Percentiles rank a stretch among this genome's conserved stretches.
Conservation (phyloP, 2,329 filamentous ascomycete species). For the Aspergillus novofumigatus region DNA sequence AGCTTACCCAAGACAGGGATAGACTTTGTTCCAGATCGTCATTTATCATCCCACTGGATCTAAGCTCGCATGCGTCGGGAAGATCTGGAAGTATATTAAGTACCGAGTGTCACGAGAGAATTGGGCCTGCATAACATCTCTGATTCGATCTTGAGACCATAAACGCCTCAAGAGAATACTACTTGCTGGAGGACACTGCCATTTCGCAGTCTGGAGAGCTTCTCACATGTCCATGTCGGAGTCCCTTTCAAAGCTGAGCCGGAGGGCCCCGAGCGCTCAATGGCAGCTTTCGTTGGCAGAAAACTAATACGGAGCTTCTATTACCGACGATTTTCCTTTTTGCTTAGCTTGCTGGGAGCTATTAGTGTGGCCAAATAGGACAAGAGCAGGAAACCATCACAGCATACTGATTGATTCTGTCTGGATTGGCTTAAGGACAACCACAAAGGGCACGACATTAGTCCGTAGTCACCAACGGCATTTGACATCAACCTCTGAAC, state of each 20-base stretch:
- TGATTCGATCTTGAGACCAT: not conserved
- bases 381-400: not conserved
- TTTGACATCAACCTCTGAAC: not conserved
- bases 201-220: too few species aligned
- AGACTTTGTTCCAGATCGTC: not conserved
- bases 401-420: not conserved
- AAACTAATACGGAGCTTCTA: not conserved
- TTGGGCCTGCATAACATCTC: not conserved
- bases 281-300: not conserved
- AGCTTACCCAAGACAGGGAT: not conserved
- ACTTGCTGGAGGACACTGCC: not conserved
- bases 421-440: not conserved
- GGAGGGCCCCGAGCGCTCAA: not conserved
- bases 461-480: not conserved
- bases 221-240: not conserved
- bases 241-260: not conserved
- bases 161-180: not conserved
- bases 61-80: not conserved
- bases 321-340: not conserved
- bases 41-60: not conserved
- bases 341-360: not conserved
- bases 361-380: not conserved
- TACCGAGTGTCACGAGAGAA: too few species aligned
- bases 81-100: not conserved
- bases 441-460: not conserved